These are phyloP conservation scores for Canna indica DNA, from an alignment of 176 grass and related monocot genomes.

Conservation along the genomic window DNA sequence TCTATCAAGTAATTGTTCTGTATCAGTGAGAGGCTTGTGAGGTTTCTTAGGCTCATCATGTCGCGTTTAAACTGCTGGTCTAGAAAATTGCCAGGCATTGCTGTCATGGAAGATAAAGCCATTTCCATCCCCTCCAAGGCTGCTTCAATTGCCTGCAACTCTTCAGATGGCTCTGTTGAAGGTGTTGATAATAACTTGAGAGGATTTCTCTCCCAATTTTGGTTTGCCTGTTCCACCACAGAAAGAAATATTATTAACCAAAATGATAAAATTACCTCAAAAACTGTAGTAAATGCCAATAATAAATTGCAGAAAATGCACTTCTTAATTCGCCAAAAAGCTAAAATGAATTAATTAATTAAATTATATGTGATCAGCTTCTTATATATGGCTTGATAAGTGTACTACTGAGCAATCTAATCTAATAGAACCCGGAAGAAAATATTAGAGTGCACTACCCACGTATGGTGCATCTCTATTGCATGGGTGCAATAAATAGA, in stretches of 20 bases:
- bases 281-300: not conserved
- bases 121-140: slow-evolving; percentile 62
- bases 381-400: no score
- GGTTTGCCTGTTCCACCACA: slow-evolving; percentile 30
- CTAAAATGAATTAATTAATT: no score
- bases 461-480: no score
- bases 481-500: no score
- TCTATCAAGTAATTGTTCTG: not conserved
- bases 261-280: not conserved
- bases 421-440: no score
- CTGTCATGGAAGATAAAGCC: slow-evolving; percentile 14
- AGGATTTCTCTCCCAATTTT: slow-evolving; percentile 50
- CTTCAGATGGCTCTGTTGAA: slow-evolving; percentile 4
- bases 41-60: slow-evolving; percentile 36
- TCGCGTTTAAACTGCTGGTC: slow-evolving; percentile 12
- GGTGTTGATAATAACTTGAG: slow-evolving; percentile 7
- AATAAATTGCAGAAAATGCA: not conserved
- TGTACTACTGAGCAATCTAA: no score
- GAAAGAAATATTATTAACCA: not conserved
- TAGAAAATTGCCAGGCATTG: not conserved
- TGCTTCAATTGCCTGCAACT: slow-evolving; percentile 42
- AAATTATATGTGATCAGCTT: no score
- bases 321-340: no score
- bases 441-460: no score
- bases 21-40: slow-evolving; percentile 41